Evolutionary conservation across 2,329 filamentous ascomycete species (phyloP).

Genomic region (Fusarium annulatum): DNA sequence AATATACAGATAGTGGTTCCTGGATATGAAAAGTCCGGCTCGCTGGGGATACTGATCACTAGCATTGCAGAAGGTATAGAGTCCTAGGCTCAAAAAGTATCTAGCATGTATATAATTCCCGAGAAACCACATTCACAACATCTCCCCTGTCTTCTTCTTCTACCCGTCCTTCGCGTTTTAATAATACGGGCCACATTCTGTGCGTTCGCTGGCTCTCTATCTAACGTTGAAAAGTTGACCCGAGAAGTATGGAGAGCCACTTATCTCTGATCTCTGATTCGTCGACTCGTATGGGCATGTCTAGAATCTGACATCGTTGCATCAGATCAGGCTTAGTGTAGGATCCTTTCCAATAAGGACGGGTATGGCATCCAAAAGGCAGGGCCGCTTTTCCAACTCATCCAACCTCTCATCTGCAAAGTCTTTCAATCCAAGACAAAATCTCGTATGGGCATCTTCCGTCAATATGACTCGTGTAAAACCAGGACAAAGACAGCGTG

Average conservation of each 20-base stretch:
- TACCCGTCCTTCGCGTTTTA: not conserved
- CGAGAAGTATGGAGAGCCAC: not conserved
- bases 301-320: not conserved
- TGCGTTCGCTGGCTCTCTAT: fast-evolving
- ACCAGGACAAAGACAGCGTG: slow-evolving; percentile 11
- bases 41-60: not conserved
- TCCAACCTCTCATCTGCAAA: not conserved
- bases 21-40: not conserved
- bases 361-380: not conserved
- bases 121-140: not conserved
- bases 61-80: not conserved
- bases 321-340: not conserved
- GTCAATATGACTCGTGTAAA: slow-evolving; percentile 21
- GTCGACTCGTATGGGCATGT: not conserved
- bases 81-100: not conserved
- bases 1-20: not conserved
- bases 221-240: not conserved
- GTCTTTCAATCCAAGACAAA: not conserved
- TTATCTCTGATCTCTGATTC: not conserved
- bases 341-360: not conserved
- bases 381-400: not conserved
- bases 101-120: not conserved
- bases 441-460: not conserved
- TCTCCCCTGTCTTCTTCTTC: not conserved
- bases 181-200: not conserved